Evolutionary conservation across 169 alveolate genomes (phyloP).

Genomic region (Plasmodium falciparum): DNA sequence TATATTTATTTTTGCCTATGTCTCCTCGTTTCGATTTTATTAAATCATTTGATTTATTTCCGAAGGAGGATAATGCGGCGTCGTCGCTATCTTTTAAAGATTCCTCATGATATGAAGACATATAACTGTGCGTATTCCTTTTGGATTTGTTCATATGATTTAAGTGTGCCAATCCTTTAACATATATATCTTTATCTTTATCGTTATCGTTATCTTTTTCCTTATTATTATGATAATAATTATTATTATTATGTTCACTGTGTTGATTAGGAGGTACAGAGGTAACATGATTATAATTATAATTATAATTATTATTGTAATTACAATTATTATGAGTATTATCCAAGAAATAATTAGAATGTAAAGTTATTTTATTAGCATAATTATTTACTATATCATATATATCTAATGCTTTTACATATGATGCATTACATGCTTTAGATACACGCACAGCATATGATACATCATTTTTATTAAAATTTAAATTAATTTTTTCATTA

Average conservation of each 20-base stretch:
- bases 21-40: constrained; percentile 2
- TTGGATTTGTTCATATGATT: neutral
- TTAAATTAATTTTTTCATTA: constrained; percentile 58
- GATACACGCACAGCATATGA: constrained; percentile 39
- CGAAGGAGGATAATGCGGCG: neutral
- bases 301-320: too few relatives aligned
- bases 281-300: neutral
- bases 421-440: constrained; percentile 59
- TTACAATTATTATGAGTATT: neutral
- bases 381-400: constrained; percentile 54
- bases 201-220: neutral
- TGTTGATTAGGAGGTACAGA: too few relatives aligned
- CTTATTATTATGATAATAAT: neutral
- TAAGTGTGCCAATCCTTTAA: neutral
- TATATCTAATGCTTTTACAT: constrained; percentile 54
- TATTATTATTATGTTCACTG: neutral
- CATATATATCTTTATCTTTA: neutral
- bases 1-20: neutral
- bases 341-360: constrained; percentile 6
- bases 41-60: neutral
- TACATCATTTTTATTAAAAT: constrained; percentile 28
- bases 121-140: neutral
- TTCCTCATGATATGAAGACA: neutral
- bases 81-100: neutral
- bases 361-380: neutral